These are phyloP conservation scores for Silene conica DNA, from an alignment of 148 eudicot species.

Conservation along the genomic window DNA sequence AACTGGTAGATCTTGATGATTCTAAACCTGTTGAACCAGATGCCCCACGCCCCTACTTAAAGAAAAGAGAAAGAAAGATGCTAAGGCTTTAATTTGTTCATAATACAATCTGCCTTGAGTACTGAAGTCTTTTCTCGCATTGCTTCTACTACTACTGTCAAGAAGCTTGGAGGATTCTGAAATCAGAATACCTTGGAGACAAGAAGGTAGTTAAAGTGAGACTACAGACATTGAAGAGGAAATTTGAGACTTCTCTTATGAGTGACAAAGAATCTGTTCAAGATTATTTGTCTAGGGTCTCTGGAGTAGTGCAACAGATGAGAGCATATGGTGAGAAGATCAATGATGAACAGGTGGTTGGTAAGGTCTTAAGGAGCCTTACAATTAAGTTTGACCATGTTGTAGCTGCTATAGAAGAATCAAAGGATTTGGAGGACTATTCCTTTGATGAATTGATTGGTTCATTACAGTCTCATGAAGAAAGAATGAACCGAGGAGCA, in stretches of 20 bases:
- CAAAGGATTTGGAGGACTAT: too few species aligned
- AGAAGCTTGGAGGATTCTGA: neutral
- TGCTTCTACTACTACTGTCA: neutral
- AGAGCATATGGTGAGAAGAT: too few species aligned
- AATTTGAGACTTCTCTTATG: too few species aligned
- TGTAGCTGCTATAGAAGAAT: too few species aligned
- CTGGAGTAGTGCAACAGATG: neutral
- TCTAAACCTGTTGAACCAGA: neutral
- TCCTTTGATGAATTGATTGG: too few species aligned
- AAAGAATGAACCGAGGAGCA: neutral
- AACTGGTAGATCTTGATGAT: neutral
- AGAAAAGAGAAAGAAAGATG: constrained; percentile 1
- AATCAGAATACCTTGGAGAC: neutral
- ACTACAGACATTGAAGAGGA: too few species aligned
- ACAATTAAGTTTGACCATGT: too few species aligned
- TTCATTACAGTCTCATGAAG: neutral
- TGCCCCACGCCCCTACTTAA: neutral
- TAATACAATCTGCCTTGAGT: neutral
- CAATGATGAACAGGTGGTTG: too few species aligned
- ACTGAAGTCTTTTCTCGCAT: neutral
- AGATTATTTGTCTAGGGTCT: neutral
- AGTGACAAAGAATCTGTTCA: too few species aligned
- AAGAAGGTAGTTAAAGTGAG: too few species aligned
- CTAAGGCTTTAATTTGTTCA: neutral
- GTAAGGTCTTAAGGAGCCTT: too few species aligned